These are phyloP conservation scores for Globisporangium sylvaticum DNA, from an alignment of 352 stramenopile genomes.

Conservation along the genomic window DNA sequence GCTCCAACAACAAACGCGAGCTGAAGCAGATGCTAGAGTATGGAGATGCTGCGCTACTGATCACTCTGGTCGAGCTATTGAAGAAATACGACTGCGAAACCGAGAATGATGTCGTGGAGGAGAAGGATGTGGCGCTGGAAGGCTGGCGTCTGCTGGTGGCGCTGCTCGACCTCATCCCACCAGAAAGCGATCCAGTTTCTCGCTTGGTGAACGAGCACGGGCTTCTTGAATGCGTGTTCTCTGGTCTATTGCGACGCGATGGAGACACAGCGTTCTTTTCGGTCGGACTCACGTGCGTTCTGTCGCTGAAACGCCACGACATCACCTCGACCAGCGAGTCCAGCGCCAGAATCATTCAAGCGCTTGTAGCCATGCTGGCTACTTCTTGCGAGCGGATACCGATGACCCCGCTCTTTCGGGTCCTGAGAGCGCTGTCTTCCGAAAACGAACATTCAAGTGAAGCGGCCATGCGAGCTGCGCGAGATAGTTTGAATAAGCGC, in stretches of 20 bases:
- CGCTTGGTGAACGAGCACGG: neutral
- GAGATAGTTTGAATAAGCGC: neutral
- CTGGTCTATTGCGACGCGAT: neutral
- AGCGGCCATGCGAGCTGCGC: neutral
- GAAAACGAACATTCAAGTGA: neutral
- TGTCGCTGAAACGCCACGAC: neutral
- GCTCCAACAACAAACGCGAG: neutral
- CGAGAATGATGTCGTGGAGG: neutral
- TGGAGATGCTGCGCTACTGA: neutral
- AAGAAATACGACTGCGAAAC: neutral
- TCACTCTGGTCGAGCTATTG: neutral
- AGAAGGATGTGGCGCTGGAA: neutral
- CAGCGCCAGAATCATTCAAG: neutral
- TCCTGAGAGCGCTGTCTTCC: neutral
- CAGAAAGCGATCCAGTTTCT: neutral
- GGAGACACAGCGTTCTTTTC: neutral
- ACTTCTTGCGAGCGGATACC: neutral
- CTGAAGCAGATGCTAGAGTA: neutral
- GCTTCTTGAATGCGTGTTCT: neutral
- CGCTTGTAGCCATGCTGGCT: neutral
- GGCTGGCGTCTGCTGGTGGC: neutral
- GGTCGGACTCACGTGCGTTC: neutral
- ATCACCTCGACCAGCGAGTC: neutral
- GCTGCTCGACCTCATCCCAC: neutral
- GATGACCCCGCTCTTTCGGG: neutral